Conservation (phyloP, 371 early-diverging fungal genomes). For the Apophysomyces ossiformis region DNA sequence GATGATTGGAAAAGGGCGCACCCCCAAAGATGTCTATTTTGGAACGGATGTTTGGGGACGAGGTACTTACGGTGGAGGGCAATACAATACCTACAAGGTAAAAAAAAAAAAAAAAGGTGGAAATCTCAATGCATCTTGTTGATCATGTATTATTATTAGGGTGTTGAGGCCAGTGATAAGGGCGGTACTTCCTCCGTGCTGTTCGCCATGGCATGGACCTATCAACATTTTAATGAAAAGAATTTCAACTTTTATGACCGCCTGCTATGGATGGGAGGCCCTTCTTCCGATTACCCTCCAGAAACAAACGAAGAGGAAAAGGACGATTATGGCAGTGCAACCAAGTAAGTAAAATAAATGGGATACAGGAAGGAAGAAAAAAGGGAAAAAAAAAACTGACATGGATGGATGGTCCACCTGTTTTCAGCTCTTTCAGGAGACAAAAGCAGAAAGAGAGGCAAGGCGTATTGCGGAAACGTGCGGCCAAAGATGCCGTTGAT, state of each 20-base stretch:
- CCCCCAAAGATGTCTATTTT: conserved; percentile 53
- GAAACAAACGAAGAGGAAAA: conserved; percentile 3
- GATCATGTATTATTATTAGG: conserved; percentile 20
- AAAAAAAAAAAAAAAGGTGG: neutral
- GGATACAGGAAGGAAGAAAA: no score
- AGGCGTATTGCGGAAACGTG: no score
- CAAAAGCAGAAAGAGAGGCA: neutral
- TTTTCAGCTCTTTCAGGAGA: neutral
- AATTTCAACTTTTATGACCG: conserved; percentile 55
- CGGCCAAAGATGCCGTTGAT: no score
- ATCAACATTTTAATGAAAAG: conserved; percentile 49
- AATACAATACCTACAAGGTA: conserved; percentile 50
- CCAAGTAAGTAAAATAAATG: no score
- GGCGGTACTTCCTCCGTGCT: conserved; percentile 57
- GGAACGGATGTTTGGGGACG: conserved; percentile 75
- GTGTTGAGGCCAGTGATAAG: conserved; percentile 45
- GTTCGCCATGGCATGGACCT: conserved; percentile 69
- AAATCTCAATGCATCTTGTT: neutral
- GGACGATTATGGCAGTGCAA: no score
- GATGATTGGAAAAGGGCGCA: neutral
- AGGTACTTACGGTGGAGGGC: conserved; percentile 65
- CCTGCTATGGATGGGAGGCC: conserved; percentile 59
- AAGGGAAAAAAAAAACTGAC: neutral
- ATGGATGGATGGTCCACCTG: neutral
- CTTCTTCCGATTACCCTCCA: conserved; percentile 26